Evolutionary conservation across 1,284 basidiomycete species (phyloP), one percentile per base, ranked within the genome.

Genomic region (Moniliella sp.): DNA sequence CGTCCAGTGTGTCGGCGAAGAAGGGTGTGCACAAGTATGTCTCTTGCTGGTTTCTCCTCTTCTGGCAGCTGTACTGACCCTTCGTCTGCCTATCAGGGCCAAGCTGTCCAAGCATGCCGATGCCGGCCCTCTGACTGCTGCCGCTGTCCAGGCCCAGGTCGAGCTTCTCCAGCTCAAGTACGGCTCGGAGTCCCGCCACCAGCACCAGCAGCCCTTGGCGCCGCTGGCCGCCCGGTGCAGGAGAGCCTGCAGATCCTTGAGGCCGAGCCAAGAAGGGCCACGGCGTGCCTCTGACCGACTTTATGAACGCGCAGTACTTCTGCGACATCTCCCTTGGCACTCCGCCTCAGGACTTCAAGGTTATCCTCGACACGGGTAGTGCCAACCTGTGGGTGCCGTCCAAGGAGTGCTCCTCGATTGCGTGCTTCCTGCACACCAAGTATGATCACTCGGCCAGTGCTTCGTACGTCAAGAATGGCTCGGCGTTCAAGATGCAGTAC

Each of bases 261-360:
- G 35, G 39, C 53, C 34, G 50, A 49, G 60, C 67, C 38, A 72
- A 76, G 42, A 77, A 74, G 36, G 83, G 82, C 25, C 86, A 97
- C 63, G 65, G 67, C 31, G 80, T 94, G 28, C 88, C 88, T 38
- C 69, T 97, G 31, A 77, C 70, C 55, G n/a, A n/a, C n/a, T n/a
- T n/a, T n/a, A n/a, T n/a, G n/a, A n/a, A n/a, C n/a, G n/a, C n/a
- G 16, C 88, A 97, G 64, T 94, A 97, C 67, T 97, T 73, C 61
- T 72, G 83, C 23, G 78, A 86, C 47, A 88, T 94, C 44, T 63
- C 66, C 5, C 62, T 97, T 34, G 88, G 82, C 11, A 69, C 67
- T 2, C 82, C 82, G 9, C 68, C 79, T 31, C 82, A 88, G 63
- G 66, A 60, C 23, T 42, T 51, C 30, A 45, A 80, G 81, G 78